Evolutionary conservation across 305 asterid species (phyloP).

Genomic region (Fraxinus sp.): DNA sequence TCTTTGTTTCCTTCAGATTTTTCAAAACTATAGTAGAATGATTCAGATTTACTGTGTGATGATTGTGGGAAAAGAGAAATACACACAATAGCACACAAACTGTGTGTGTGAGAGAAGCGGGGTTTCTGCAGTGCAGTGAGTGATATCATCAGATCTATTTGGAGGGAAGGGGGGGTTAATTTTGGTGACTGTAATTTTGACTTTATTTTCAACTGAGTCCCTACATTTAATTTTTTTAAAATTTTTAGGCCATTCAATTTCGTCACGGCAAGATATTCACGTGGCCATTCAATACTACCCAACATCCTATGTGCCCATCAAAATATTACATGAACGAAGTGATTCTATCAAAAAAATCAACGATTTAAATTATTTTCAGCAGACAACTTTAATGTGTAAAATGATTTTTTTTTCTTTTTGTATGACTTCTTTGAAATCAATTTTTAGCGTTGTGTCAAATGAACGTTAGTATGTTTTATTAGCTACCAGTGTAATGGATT

Average conservation of each 20-base stretch:
- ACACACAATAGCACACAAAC: neutral
- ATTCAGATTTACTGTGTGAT: neutral
- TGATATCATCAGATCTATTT: slow-evolving; percentile 9
- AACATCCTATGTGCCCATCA: neutral
- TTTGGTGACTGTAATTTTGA: neutral
- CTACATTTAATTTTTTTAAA: neutral
- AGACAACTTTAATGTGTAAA: neutral
- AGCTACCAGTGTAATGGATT: neutral
- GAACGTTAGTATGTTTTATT: neutral
- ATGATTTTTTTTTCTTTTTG: neutral
- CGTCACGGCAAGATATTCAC: neutral
- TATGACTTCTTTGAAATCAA: neutral
- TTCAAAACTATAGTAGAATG: neutral
- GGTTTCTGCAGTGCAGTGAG: slow-evolving; percentile 2
- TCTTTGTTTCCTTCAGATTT: neutral
- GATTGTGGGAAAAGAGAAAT: neutral
- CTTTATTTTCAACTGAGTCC: neutral
- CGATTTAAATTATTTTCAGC: no score
- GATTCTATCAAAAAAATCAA: neutral
- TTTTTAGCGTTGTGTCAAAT: no score
- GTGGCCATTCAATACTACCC: neutral
- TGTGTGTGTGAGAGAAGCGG: neutral
- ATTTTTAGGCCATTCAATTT: neutral
- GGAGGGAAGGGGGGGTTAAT: slow-evolving; percentile 9
- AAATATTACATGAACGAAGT: neutral